Evolutionary conservation across 345 rosid genomes (phyloP).

Genomic region (Anacardium occidentale): DNA sequence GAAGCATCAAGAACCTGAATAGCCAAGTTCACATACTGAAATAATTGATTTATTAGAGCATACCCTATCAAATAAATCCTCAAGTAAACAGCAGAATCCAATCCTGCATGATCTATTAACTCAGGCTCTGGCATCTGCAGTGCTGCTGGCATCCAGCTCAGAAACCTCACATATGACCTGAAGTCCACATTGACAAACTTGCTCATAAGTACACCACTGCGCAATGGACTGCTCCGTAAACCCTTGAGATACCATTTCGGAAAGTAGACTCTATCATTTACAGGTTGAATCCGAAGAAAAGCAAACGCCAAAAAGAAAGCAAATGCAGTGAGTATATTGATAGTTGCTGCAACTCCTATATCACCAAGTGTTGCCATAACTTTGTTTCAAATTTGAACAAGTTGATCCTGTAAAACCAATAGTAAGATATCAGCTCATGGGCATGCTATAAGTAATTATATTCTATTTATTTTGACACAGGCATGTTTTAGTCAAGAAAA

Average conservation of each 20-base stretch:
- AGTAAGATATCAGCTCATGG: neutral
- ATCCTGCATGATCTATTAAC: constrained; percentile 81
- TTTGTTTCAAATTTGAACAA: constrained; percentile 8
- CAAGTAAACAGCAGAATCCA: constrained; percentile 83
- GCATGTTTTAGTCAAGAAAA: neutral
- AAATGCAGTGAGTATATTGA: constrained; percentile 74
- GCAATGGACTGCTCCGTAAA: constrained; percentile 60
- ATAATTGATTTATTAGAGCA: constrained; percentile 12
- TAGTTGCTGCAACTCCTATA: constrained; percentile 78
- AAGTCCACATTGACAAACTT: constrained; percentile 80
- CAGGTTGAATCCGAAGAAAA: constrained; percentile 76
- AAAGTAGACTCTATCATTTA: constrained; percentile 88
- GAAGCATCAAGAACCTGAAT: constrained; percentile 2
- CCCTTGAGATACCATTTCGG: constrained; percentile 95
- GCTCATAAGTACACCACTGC: constrained; percentile 53
- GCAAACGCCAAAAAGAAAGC: constrained; percentile 81
- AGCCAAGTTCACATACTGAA: constrained; percentile 7
- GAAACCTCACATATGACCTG: constrained; percentile 61
- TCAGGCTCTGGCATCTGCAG: constrained; percentile 93
- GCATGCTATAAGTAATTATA: neutral
- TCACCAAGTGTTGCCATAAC: constrained; percentile 77
- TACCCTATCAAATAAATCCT: constrained; percentile 89
- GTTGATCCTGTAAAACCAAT: constrained; percentile 3
- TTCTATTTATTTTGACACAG: neutral
- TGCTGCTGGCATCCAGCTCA: constrained; percentile 93